Evolutionary conservation across 208 protist genomes (phyloP).

Genomic region (Trichomonas gallinae): DNA sequence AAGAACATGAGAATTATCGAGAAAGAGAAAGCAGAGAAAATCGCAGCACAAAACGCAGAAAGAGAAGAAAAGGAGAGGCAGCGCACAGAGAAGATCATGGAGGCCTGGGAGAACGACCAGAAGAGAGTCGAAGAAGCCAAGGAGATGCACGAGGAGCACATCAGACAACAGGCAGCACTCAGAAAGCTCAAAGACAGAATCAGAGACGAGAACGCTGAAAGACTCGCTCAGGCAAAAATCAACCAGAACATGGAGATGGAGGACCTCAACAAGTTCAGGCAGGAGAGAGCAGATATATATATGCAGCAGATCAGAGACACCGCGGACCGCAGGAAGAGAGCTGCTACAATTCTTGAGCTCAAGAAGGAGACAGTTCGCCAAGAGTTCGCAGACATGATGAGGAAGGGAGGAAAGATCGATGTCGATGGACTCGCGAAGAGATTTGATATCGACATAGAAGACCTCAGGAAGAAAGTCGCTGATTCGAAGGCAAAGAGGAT

Average conservation of each 20-base stretch:
- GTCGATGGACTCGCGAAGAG: neutral
- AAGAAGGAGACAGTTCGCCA: neutral
- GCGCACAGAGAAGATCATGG: neutral
- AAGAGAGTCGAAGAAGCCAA: neutral
- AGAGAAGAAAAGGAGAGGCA: neutral
- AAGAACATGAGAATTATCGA: neutral
- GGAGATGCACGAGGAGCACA: neutral
- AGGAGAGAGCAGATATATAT: neutral
- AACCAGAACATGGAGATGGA: too few species aligned
- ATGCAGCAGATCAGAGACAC: neutral
- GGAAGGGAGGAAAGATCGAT: neutral
- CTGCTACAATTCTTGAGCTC: neutral
- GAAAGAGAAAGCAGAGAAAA: neutral
- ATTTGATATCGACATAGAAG: neutral
- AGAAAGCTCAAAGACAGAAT: neutral
- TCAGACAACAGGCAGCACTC: neutral
- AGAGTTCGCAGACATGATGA: constrained; percentile 8
- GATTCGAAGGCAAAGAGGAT: neutral
- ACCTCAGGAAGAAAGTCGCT: neutral
- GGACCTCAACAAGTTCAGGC: neutral
- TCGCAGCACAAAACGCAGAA: neutral
- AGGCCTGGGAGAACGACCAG: neutral
- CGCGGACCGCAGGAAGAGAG: neutral
- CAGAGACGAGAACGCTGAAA: neutral
- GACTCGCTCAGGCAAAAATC: neutral